Base-by-base conservation (phyloP, 139 green algal species). In the Dunaliella sp. region DNA sequence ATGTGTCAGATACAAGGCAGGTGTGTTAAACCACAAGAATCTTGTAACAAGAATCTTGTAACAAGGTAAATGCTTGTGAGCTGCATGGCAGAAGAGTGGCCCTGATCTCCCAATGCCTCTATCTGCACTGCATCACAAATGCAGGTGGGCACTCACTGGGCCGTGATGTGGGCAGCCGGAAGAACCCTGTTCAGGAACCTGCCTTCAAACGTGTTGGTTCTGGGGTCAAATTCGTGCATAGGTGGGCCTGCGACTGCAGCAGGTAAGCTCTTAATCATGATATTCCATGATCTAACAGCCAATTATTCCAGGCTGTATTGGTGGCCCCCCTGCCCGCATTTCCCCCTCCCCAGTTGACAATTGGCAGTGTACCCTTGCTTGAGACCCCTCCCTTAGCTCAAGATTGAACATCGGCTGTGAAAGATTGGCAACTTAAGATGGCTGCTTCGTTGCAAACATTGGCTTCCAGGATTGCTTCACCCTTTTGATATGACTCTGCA, bases 221-320 rank as follows among this genome's bases (percentile, higher is more conserved):
- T 95, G 28, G 95, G 91, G 0, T 94, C 90, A 80, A 97, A 97
- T 77, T 92, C 94, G 3, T 93, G 92, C 77, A 91, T 98, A 21
- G 95, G 95, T 24, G 95, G 95, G 16, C 90, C 94, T 30, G 94
- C 90, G 22, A 98, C 95, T 0, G 95, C 95, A 2, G 91, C 90
- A 87, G 84, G 90, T 93, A 48, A 65, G 48, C 7, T 26, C 7
- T 7, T 65, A 16, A 65, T n/a, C n/a, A 65, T 26, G 48, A 65
- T 26, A 65, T 7, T 65, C 7, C 48, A 16, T 65, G 48, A 65
- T 65, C n/a, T n/a, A n/a, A n/a, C n/a, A 65, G 16, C 16, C 48
- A 65, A 7, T 7, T 65, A 65, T 65, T 7, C 48, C 16, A 26
- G 48, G 7, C 48, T 65, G 48, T n/a, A n/a, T n/a, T n/a, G n/a